These are phyloP conservation scores for Carpinus fangiana DNA, from an alignment of 306 rosid species.

Conservation along the genomic window DNA sequence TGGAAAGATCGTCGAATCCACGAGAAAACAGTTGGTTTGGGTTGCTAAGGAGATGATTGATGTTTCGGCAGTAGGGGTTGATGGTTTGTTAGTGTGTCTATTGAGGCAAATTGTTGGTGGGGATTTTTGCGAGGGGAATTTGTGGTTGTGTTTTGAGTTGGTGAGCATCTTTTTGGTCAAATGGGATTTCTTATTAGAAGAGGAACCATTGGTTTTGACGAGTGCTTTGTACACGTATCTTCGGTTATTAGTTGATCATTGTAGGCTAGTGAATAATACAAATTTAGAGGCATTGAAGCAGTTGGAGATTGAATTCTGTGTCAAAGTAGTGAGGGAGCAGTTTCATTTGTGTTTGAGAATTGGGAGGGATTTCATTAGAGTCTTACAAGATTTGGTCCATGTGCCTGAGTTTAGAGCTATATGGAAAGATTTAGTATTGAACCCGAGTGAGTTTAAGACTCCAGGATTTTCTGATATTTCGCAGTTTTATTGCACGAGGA, in stretches of 20 bases:
- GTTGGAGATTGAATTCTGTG: constrained; percentile 67
- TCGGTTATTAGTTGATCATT: constrained; percentile 71
- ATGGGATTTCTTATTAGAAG: constrained; percentile 52
- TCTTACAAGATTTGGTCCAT: constrained; percentile 68
- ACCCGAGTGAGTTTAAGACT: constrained; percentile 45
- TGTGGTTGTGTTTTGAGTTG: constrained; percentile 64
- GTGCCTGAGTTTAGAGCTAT: constrained; percentile 60
- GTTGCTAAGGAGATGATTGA: constrained; percentile 49
- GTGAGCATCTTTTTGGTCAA: constrained; percentile 46
- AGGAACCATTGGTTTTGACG: constrained; percentile 49
- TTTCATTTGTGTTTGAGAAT: constrained; percentile 65
- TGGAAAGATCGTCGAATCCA: constrained; percentile 49
- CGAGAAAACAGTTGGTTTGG: constrained; percentile 58
- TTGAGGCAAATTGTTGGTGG: constrained; percentile 72
- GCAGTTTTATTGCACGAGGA: constrained; percentile 55
- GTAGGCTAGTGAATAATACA: constrained; percentile 23
- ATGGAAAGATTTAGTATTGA: constrained; percentile 58
- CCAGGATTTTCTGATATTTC: constrained; percentile 53
- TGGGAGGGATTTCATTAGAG: constrained; percentile 79
- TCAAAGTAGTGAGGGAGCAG: constrained; percentile 58
- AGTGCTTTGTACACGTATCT: constrained; percentile 66
- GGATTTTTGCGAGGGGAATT: constrained; percentile 59
- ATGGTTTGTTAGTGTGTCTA: constrained; percentile 50
- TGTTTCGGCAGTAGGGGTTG: constrained; percentile 54
- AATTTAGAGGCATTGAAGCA: constrained; percentile 53